These are phyloP conservation scores for Pisolithus marmoratus DNA, from an alignment of 768 basidiomycete species.

Conservation along the genomic window DNA sequence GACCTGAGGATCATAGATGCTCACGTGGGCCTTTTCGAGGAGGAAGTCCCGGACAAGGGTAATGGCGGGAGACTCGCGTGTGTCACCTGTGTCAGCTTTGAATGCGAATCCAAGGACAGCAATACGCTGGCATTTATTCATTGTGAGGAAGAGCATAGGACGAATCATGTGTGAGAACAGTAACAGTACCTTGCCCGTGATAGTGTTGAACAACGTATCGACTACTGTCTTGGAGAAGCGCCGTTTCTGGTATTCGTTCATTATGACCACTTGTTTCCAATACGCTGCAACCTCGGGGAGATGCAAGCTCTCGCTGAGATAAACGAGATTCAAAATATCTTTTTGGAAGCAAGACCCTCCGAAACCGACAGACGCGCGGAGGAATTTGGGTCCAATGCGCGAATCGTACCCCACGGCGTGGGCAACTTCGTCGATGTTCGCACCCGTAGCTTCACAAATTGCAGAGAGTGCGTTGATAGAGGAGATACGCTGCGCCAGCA, in stretches of 20 bases:
- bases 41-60: conserved; percentile 92
- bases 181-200: conserved; percentile 79
- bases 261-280: conserved; percentile 94
- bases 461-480: conserved; percentile 97
- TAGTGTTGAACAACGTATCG: conserved; percentile 97
- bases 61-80: conserved; percentile 95
- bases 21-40: conserved; percentile 79
- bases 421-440: conserved; percentile 97
- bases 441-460: conserved; percentile 97
- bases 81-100: conserved; percentile 99
- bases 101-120: conserved; percentile 98
- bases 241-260: conserved; percentile 98
- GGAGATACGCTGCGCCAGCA: conserved; percentile 99
- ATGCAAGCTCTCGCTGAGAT: conserved; percentile 91
- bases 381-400: conserved; percentile 91
- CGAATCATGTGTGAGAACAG: neutral
- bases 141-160: neutral
- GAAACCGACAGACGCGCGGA: conserved; percentile 93
- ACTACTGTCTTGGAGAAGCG: conserved; percentile 96
- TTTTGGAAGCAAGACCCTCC: conserved; percentile 99
- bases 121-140: conserved; percentile 53
- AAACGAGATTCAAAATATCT: conserved; percentile 98
- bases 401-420: conserved; percentile 90
- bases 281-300: conserved; percentile 96
- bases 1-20: conserved; percentile 92